Base-by-base conservation (phyloP, 768 basidiomycete species). In the Suillus fuscotomentosus region DNA sequence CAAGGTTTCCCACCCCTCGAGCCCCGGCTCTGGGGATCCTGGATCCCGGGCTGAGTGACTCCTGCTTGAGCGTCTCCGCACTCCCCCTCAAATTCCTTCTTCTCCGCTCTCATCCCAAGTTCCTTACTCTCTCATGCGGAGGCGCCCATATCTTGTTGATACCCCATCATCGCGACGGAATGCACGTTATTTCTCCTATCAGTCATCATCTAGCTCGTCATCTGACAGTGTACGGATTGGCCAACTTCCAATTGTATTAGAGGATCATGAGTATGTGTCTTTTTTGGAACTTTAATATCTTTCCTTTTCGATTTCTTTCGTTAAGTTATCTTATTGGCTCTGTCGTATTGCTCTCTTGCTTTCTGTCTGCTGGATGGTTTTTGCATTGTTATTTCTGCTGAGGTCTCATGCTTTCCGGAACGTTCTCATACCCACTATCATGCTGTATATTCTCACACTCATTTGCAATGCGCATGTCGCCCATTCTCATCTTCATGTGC, bases 1-100 rank as follows among this genome's bases (percentile, higher is more conserved):
- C 70, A 79, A 70, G 47, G 9, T 74, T 9, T 60, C 70, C 3
- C 77, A 77, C 36, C 70, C 70, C 15, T 24, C 56, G 15, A 39
- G 5, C 38, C 38, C 56, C 22, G 56, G 38, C 38, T 24, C 56
- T 0, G 56, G 22, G 22, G 56, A 57, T 24, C 38, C 56, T 39
- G 56, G 8, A 22, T 17, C 56, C 15, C 38, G 9, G 9, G 9
- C 24, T 17, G 56, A 57, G 2, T 57, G 56, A 57, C 56, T 57
- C 38, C 8, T 15, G 38, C 55, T 39, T 57, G 56, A 57, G 56
- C 56, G 56, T 41, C 56, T 38, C 38, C 56, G 38, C 38, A 24
- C 56, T 8, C 9, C 22, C 56, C 22, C 38, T 22, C 15, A 24
- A 15, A 17, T 24, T 24, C 20, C 53, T 54, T 57, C 56, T 57